Evolutionary conservation across 2,329 filamentous ascomycete species (phyloP), one percentile per base, ranked within the genome.

Genomic region (Microcyclosporella mali): DNA sequence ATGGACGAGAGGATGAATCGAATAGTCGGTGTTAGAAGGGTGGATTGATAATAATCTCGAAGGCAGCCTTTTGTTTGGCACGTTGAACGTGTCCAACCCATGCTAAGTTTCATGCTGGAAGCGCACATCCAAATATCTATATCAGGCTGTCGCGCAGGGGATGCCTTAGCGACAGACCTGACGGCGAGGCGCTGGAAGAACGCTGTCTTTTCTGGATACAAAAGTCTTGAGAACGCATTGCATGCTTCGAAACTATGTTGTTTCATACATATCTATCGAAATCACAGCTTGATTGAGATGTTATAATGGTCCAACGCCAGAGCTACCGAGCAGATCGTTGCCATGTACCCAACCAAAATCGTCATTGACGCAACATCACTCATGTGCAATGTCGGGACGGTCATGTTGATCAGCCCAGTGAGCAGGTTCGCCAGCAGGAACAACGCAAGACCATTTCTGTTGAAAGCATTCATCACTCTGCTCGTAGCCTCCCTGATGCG

Each of bases 371-470:
- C 64, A 2, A 75, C 56, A 7, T 78, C 76, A 3, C 72, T 73
- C 50, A 84, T 79, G 60, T 90, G 77, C 51, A 97, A 67, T 2
- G 92, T 98, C 30, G 83, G 82, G 41, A 97, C 66, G 3, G 82
- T 85, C 73, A 98, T 72, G 63, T 98, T 98, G 41, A 97, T 83
- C 12, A 88, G 61, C 0, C 92, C 92, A 1, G 92, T 98, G 49
- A 95, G 66, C 35, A 98, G 66, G 60, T 98, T 98, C 2, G 92
- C 89, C 29, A 89, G 59, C 45, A 98, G 66, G 61, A 98, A 98
- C 1, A 97, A 66, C 1, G 79, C 80, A 35, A 98, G 70, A 0
- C 92, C 89, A 56, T 95, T 95, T 41, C 84, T 77, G 62, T 98
- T 98, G 61, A 84, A 94, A 0, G 88, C 85, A 34, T 80, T 73